These are phyloP conservation scores for Aspergillus indologenus DNA, from an alignment of 495 filamentous ascomycete genomes.

Conservation along the genomic window DNA sequence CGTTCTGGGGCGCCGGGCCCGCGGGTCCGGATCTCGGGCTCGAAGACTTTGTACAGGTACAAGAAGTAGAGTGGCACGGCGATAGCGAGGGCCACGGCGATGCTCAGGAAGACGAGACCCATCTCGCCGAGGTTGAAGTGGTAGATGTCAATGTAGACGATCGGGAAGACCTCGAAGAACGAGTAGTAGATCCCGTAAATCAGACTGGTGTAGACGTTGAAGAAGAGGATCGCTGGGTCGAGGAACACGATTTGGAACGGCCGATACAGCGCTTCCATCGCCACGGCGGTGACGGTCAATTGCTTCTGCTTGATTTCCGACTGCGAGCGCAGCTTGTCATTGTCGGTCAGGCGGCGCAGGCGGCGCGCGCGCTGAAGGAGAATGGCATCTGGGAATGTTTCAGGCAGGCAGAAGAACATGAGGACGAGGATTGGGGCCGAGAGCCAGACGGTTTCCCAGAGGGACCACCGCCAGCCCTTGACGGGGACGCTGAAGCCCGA, in stretches of 20 bases:
- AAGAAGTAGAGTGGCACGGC: conserved; percentile 41
- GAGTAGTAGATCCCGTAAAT: conserved; percentile 67
- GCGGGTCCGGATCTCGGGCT: conserved; percentile 1
- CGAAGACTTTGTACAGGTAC: conserved; percentile 28
- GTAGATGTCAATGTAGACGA: conserved; percentile 66
- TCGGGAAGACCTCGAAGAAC: conserved; percentile 72
- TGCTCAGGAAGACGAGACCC: conserved; percentile 63
- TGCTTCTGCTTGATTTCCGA: conserved; percentile 45
- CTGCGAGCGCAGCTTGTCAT: conserved; percentile 35
- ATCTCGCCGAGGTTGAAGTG: conserved; percentile 56
- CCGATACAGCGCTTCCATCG: conserved; percentile 59
- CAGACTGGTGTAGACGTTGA: conserved; percentile 59
- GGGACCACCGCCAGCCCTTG: conserved; percentile 43
- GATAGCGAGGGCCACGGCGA: conserved; percentile 55
- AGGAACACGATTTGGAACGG: conserved; percentile 61
- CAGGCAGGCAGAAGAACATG: conserved; percentile 49
- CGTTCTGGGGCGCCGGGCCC: conserved; percentile 31
- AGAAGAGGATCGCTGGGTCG: conserved; percentile 62
- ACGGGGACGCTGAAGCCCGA: conserved; percentile 36
- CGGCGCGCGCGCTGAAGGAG: conserved; percentile 40
- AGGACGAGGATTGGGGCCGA: conserved; percentile 43
- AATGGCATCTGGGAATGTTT: conserved; percentile 51
- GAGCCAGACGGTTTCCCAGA: conserved; percentile 47
- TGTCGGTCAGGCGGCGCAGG: conserved; percentile 36
- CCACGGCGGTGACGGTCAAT: conserved; percentile 33